phyloP scores from a whole-genome alignment of 257 asterid species.

The Nicotiana knightiana region DNA sequence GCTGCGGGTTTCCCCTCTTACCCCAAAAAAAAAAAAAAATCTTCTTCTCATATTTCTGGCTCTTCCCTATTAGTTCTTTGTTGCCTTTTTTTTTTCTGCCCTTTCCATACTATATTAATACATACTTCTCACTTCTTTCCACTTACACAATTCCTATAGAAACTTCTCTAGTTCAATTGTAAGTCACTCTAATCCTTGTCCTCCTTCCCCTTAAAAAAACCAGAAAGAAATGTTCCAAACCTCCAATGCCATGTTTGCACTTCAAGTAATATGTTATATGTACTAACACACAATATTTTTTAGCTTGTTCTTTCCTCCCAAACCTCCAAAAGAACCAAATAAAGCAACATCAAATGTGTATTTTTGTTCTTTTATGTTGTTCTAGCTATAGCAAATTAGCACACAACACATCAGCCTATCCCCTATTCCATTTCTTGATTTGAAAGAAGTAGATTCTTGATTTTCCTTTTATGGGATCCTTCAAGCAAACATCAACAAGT shows the following conservation, averaged over 20 bases:
- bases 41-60: background rate
- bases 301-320: background rate
- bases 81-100: background rate
- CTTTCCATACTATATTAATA: background rate
- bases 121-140: background rate
- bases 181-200: background rate
- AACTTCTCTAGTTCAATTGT: background rate
- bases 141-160: background rate
- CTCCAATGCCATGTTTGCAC: background rate
- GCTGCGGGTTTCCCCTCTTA: no score
- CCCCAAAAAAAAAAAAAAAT: background rate
- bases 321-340: background rate
- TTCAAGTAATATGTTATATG: background rate
- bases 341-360: background rate
- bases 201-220: background rate
- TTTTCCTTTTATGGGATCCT: background rate
- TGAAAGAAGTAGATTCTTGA: background rate
- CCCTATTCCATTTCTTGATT: background rate
- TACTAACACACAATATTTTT: background rate
- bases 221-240: background rate
- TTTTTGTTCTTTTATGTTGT: background rate
- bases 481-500: slow-evolving; percentile 4
- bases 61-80: background rate
- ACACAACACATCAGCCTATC: background rate
- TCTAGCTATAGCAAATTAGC: background rate